phyloP scores from a whole-genome alignment of 495 filamentous ascomycete species.

The Tuber umbilicatum region DNA sequence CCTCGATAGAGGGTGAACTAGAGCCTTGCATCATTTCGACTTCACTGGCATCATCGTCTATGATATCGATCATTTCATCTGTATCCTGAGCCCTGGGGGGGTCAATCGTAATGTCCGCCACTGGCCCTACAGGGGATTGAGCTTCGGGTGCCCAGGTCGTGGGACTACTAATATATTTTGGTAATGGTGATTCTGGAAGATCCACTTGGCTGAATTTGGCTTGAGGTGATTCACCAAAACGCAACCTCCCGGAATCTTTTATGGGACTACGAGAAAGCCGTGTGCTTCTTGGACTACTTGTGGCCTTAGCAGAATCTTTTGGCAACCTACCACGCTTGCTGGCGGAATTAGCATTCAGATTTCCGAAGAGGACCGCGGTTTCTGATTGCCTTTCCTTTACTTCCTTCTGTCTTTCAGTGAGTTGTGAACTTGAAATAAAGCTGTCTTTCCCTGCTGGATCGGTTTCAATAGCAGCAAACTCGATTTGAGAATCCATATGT shows the following conservation, averaged over 20 bases:
- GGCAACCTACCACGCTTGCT: not conserved
- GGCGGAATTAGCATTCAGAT: constrained; percentile 44
- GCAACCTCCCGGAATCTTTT: not conserved
- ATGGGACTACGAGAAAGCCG: not conserved
- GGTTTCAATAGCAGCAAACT: constrained; percentile 62
- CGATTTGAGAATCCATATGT: constrained; percentile 72
- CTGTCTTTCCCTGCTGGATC: constrained; percentile 48
- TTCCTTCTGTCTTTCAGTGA: constrained; percentile 71
- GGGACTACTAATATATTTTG: not conserved
- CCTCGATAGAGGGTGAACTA: constrained; percentile 22
- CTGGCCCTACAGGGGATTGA: not conserved
- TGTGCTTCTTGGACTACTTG: not conserved
- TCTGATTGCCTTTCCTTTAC: constrained; percentile 57
- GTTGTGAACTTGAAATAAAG: constrained; percentile 45
- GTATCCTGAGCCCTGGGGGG: constrained; percentile 14
- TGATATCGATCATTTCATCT: constrained; percentile 9
- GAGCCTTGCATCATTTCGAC: constrained; percentile 3
- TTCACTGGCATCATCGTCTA: not conserved
- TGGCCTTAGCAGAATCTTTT: not conserved
- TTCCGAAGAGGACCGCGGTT: constrained; percentile 63
- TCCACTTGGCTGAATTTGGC: not conserved
- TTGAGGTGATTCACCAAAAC: not conserved
- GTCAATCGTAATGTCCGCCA: constrained; percentile 47
- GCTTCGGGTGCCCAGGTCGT: not conserved
- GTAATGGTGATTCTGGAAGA: not conserved